A percentile compares a stretch with the other conserved stretches of the same genome.
Evolutionary conservation across 768 basidiomycete genomes (phyloP).

Genomic region (Tephrocybe sp.): DNA sequence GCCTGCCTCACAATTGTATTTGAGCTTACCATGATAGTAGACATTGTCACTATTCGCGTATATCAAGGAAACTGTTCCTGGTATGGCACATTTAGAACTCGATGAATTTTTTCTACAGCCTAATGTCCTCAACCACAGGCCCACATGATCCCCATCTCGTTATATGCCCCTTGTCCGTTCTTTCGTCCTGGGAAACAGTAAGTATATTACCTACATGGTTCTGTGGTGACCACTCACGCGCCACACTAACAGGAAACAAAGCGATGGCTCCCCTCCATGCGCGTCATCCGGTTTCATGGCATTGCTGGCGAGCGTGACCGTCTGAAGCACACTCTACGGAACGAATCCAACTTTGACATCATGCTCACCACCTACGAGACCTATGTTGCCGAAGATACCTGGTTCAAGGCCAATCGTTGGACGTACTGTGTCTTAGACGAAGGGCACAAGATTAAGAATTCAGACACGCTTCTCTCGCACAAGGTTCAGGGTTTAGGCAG

Average conservation of each 20-base stretch:
- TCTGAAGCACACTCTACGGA: constrained; percentile 45
- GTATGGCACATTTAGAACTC: constrained; percentile 24
- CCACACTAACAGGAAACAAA: constrained; percentile 40
- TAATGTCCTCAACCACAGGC: constrained; percentile 23
- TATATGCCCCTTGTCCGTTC: constrained; percentile 70
- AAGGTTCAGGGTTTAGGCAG: constrained; percentile 59
- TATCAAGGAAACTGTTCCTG: constrained; percentile 52
- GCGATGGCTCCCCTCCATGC: constrained; percentile 55
- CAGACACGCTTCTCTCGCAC: constrained; percentile 50
- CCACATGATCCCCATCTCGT: constrained; percentile 64
- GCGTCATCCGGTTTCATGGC: constrained; percentile 63
- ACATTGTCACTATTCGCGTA: constrained; percentile 69
- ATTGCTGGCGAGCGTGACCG: constrained; percentile 51
- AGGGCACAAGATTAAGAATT: constrained; percentile 74
- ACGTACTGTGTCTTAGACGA: constrained; percentile 63
- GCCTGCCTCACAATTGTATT: background rate
- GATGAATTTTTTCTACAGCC: no score
- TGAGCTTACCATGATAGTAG: constrained; percentile 23
- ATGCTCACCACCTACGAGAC: constrained; percentile 71
- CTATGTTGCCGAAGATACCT: constrained; percentile 54
- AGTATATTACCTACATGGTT: constrained; percentile 7
- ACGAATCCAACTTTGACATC: constrained; percentile 48
- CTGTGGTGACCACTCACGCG: background rate
- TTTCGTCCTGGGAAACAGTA: constrained; percentile 59
- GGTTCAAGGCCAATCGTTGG: constrained; percentile 64